phyloP scores from a whole-genome alignment of 495 filamentous ascomycete species.

The Neurospora discreta region DNA sequence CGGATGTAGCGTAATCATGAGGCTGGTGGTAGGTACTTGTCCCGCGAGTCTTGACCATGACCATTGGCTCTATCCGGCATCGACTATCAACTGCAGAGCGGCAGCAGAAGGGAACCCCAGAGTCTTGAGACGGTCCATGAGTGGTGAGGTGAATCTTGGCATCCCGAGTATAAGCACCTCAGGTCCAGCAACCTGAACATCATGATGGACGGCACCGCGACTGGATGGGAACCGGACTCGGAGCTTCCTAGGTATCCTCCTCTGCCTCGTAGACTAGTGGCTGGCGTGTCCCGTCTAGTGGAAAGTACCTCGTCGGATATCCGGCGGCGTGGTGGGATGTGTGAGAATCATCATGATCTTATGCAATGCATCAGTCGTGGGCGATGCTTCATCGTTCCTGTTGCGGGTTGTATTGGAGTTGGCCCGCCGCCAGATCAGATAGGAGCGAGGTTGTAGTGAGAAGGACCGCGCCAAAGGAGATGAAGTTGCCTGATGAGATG shows the following conservation, averaged over 20 bases:
- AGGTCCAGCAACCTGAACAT: not conserved
- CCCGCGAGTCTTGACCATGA: constrained; percentile 14
- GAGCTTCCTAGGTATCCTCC: not conserved
- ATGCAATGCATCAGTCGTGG: not conserved
- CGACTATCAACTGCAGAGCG: constrained; percentile 3
- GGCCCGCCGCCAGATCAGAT: not conserved
- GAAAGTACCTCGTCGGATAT: not conserved
- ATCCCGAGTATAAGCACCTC: not conserved
- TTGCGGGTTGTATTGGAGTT: not conserved
- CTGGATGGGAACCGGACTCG: not conserved
- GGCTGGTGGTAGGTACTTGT: constrained; percentile 22
- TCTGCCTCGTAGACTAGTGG: not conserved
- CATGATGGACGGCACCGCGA: not conserved
- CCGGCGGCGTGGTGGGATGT: not conserved
- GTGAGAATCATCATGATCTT: not conserved
- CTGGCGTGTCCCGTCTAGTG: not conserved
- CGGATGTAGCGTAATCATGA: constrained; percentile 21
- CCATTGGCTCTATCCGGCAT: constrained; percentile 9
- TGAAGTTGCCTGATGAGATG: not conserved
- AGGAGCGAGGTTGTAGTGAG: not conserved
- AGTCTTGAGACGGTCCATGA: not conserved
- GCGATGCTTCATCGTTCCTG: not conserved
- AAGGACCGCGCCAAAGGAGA: not conserved
- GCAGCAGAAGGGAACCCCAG: not conserved
- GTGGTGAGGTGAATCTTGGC: not conserved